Evolutionary conservation across 768 basidiomycete species (phyloP), one percentile per base, ranked within the genome.

Genomic region (Pisolithus tinctorius): DNA sequence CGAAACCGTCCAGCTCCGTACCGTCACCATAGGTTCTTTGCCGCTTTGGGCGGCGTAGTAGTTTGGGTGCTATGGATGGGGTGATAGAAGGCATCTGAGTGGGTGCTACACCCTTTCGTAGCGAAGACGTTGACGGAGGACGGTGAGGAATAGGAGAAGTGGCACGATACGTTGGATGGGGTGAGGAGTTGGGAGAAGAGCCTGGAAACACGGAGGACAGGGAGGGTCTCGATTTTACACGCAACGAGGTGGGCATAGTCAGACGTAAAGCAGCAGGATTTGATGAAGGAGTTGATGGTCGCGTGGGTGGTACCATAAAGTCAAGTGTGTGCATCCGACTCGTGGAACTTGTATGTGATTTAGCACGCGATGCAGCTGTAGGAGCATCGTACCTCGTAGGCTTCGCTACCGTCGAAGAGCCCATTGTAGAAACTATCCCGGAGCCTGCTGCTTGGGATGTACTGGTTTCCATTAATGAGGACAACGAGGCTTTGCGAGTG

Each of bases 1-100:
- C 93, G 52, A 96, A 78, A 3, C 68, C 82, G 60, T 96, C 93
- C 48, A 96, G 71, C 65, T 95, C 93, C 9, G 90, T 93, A 13
- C 93, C 93, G 61, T 92, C 88, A 5, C 89, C 89, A 60, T 85
- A 93, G 13, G 80, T 80, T 48, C 81, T 75, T 55, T 77, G 78
- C 37, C 88, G 84, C 68, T 91, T 93, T 11, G 89, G 89, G 58
- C 82, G 75, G 48, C 84, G 80, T 25, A 93, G 70, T 11, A 90
- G 67, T 68, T 83, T 88, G 6, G 86, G 80, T 23, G 72, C 73
- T 31, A 72, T 74, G 3, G 78, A 61, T 31, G 76, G 73, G 43
- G 73, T 68, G 62, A 72, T 56, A 66, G 69, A 39, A 53, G 61
- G 45, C 58, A 64, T 49, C 52, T 62, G 53, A 48, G 53, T 56